Evolutionary conservation across 2,329 filamentous ascomycete species (phyloP), one percentile per base, ranked within the genome.

Genomic region (Trichoderma sp.): DNA sequence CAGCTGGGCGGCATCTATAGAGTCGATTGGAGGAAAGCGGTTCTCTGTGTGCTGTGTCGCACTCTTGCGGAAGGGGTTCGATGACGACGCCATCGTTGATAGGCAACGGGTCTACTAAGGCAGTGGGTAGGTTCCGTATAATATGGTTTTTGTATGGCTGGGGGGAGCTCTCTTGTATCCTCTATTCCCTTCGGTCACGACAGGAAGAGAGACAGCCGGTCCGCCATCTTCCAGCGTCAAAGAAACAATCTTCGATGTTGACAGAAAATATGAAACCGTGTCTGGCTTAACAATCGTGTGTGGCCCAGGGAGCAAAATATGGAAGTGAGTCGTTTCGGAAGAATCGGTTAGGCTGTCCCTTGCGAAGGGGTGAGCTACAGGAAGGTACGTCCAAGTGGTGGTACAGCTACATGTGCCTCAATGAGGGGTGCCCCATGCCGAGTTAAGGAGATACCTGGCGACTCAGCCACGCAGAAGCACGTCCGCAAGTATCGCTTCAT

Each of bases 21-120:
- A 65, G 8, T 68, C 72, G 57, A 73, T 73, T 60, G 71, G 32
- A 14, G 71, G 68, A 14, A 47, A 73, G n/a, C 71, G 67, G 28
- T 34, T 66, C 58, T 70, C 71, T 24, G 43, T 14, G 51, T 58
- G 58, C 57, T 72, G 71, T 34, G 69, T 66, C 11, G 73, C 34
- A 73, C 73, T 75, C 53, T 74, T 77, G 30, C 76, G 75, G 43
- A 77, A 77, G 18, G 76, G 76, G 30, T 77, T 77, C 63, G 76
- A 71, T 71, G 69, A 71, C 66, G 75, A 76, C 39, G 72, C 72
- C 72, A 73, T 73, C 24, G 71, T 56, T 56, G 71, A 61, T 26
- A 28, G 53, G 26, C 28, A 63, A 21, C 47, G 47, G 47, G 53
- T 60, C 11, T 30, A 43, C 39, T n/a, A 43, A 43, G 39, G 39